phyloP scores from a whole-genome alignment of 2,329 filamentous ascomycete genomes.

The Claviceps sp. region DNA sequence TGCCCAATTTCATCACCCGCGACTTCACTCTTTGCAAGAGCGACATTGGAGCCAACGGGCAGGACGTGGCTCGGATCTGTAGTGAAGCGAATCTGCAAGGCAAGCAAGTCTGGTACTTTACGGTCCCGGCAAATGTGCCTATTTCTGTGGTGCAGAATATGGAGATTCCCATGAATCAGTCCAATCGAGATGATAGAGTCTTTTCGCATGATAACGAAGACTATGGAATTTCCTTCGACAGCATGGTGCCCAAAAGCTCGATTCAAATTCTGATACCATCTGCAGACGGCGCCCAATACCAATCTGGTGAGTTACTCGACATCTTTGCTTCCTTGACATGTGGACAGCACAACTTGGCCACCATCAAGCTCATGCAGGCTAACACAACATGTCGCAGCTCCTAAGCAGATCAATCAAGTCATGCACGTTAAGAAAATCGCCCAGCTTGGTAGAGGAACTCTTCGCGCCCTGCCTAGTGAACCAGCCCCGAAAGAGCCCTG shows the following conservation, averaged over 20 bases:
- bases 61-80: constrained; percentile 41
- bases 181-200: constrained; percentile 37
- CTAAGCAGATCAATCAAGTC: constrained; percentile 39
- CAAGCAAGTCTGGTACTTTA: constrained; percentile 74
- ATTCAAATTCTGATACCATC: constrained; percentile 50
- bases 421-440: constrained; percentile 54
- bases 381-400: constrained; percentile 10
- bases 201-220: constrained; percentile 50
- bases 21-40: constrained; percentile 41
- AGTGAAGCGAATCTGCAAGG: constrained; percentile 45
- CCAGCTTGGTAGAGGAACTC: constrained; percentile 30
- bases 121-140: constrained; percentile 55
- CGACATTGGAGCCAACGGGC: constrained; percentile 22
- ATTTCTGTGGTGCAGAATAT: constrained; percentile 53
- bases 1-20: constrained; percentile 33
- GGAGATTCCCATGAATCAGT: constrained; percentile 44
- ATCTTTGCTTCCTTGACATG: too few relatives aligned
- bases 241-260: constrained; percentile 32
- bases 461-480: constrained; percentile 17
- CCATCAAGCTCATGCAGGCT: not conserved
- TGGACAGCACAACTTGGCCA: too few relatives aligned
- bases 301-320: constrained; percentile 29
- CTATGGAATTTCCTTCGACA: constrained; percentile 46
- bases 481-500: constrained; percentile 36
- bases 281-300: constrained; percentile 39